Evolutionary conservation across 768 basidiomycete genomes (phyloP), one percentile per base, ranked within the genome.

Genomic region (Boletus rufocinnamomeus): DNA sequence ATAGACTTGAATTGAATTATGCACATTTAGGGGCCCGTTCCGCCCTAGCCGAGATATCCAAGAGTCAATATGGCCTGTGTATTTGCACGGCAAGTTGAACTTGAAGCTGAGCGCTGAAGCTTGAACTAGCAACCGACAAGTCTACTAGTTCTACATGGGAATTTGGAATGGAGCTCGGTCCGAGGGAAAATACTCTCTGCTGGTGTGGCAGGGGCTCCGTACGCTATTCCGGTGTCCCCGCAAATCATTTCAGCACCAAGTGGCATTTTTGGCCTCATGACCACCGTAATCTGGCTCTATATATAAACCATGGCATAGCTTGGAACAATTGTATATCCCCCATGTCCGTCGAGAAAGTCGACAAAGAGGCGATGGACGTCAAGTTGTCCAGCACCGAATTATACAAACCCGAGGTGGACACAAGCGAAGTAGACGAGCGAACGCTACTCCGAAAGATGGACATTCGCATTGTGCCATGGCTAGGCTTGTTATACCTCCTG

Each of bases 401-500:
- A 51, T 85, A 83, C 66, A 77, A 76, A 38, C 76, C 80, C 14
- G 79, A 82, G 16, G 71, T 84, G n/a, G 82, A 84, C 63, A 79
- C 77, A 4, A 81, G 81, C 38, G 63, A 67, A 14, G 65, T 89
- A 47, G 76, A 88, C 63, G 86, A 86, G 67, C 76, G 72, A 49
- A 80, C 74, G 53, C 76, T 89, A 27, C 61, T 80, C 61, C 66
- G 86, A 46, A 86, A 80, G 69, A 82, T 89, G 50, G 88, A 90
- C 68, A 56, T 84, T 63, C 80, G 79, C 64, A 77, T 93, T 55
- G 79, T 93, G 34, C 92, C 92, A 35, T 92, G 88, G 86, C 74
- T 93, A 27, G 79, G 85, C 10, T 65, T 91, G 9, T 75, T 93
- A 25, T 91, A 92, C 69, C 76, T 91, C 28, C 76, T 93, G 63